Evolutionary conservation across 148 eudicot genomes (phyloP), one percentile per base, ranked within the genome.

Genomic region (Silene conica): DNA sequence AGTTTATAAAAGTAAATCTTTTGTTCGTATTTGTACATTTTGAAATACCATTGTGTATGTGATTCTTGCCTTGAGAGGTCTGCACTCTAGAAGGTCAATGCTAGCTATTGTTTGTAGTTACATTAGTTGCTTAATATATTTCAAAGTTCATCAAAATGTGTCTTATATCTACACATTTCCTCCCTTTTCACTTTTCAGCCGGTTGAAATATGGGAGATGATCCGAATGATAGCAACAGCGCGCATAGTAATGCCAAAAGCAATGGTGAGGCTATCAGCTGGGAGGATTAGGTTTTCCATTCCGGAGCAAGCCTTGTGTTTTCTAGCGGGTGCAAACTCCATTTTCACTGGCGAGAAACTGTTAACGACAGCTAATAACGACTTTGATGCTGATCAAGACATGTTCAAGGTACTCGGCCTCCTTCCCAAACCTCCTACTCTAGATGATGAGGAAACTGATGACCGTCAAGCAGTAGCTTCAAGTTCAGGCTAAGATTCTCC

Each of bases 181-280:
- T 38, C 59, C 4, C 48, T 26, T n/a, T n/a, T n/a, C 56, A 58
- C 1, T 63, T 10, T 85, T 31, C 96, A 95, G 99, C 90, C 92
- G 8, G 94, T 95, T 72, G 97, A 90, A 80, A 89, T 95, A 76
- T 95, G 99, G 99, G 96, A 95, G 83, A 95, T 95, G 99, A 86
- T 95, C 21, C 80, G 99, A 76, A 95, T 95, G 99, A 92, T 95
- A 75, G 93, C 87, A 28, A 90, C 99, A 19, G 99, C 99, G 16
- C 89, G 99, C 11, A 92, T 96, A 31, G 82, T 90, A 71, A 96
- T 96, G 97, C 97, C 99, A 9, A 87, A 80, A 23, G 97, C 99
- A 23, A 92, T 96, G 94, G 99, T 96, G 19, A 82, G 97, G 77
- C 86, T 92, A 52, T 96, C 99, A 71, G 99, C 99, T 6, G 99